Evolutionary conservation across 2,329 filamentous ascomycete species (phyloP).

Genomic region (Alternaria triticina): DNA sequence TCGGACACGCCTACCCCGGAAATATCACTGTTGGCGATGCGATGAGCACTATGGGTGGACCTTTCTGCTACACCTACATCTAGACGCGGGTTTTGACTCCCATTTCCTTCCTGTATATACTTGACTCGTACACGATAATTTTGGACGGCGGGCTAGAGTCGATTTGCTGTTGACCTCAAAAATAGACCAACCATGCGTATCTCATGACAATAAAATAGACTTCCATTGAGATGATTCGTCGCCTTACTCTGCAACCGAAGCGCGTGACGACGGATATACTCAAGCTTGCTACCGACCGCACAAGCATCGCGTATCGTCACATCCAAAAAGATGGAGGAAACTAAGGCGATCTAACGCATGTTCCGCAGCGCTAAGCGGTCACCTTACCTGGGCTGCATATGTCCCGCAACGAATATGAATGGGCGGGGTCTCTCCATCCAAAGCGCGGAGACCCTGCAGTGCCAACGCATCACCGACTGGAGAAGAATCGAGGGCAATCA

Average conservation of each 20-base stretch:
- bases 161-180: background rate
- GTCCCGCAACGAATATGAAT: constrained; percentile 16
- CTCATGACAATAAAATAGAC: background rate
- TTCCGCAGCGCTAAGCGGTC: constrained; percentile 25
- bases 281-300: background rate
- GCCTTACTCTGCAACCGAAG: background rate
- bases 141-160: background rate
- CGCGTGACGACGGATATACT: background rate
- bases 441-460: constrained; percentile 28
- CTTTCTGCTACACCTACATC: constrained; percentile 56
- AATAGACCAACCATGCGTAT: constrained; percentile 1
- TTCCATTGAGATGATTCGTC: background rate
- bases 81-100: constrained; percentile 8
- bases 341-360: constrained; percentile 13
- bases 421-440: constrained; percentile 17
- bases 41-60: constrained; percentile 54
- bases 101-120: constrained; percentile 9
- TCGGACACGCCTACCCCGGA: constrained; percentile 46
- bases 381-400: constrained; percentile 23
- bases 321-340: background rate
- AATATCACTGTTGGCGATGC: constrained; percentile 48
- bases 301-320: background rate
- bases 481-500: constrained; percentile 24
- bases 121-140: constrained; percentile 1
- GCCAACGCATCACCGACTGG: constrained; percentile 46